These are phyloP conservation scores for Psilocybe cubensis DNA, from an alignment of 768 basidiomycete species.

Conservation along the genomic window DNA sequence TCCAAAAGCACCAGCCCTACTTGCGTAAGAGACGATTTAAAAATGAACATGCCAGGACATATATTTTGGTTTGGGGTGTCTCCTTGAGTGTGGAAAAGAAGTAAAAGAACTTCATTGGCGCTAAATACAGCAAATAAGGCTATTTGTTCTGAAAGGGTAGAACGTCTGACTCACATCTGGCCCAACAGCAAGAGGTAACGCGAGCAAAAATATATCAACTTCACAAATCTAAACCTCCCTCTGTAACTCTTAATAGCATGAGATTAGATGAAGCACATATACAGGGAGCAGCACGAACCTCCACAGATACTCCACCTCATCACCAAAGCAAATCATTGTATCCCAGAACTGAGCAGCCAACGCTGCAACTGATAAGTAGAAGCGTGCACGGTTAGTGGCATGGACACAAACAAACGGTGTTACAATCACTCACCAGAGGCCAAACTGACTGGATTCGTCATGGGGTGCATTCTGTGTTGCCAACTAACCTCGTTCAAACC, in stretches of 20 bases:
- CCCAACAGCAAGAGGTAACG: constrained; percentile 20
- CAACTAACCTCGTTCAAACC: too few species aligned
- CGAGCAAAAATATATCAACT: constrained; percentile 20
- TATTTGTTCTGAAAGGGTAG: not conserved
- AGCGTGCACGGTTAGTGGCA: not conserved
- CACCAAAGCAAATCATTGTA: constrained; percentile 11
- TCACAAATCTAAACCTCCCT: constrained; percentile 12
- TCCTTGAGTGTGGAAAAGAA: not conserved
- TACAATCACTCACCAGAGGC: not conserved
- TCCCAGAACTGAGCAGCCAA: constrained; percentile 25
- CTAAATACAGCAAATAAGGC: not conserved
- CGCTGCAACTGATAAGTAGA: constrained; percentile 17
- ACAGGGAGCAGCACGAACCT: constrained; percentile 9
- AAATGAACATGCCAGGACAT: constrained; percentile 11
- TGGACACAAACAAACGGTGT: not conserved
- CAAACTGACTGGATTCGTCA: not conserved
- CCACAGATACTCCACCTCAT: constrained; percentile 27
- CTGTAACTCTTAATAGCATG: not conserved
- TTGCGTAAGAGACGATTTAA: constrained; percentile 15
- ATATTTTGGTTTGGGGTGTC: not conserved
- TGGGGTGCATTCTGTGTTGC: not conserved
- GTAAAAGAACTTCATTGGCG: constrained; percentile 11
- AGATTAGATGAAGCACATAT: not conserved
- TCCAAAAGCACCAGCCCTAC: constrained; percentile 20
- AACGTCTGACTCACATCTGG: constrained; percentile 20